Evolutionary conservation across 148 eudicot species (phyloP).

Genomic region (Cornus suecica): DNA sequence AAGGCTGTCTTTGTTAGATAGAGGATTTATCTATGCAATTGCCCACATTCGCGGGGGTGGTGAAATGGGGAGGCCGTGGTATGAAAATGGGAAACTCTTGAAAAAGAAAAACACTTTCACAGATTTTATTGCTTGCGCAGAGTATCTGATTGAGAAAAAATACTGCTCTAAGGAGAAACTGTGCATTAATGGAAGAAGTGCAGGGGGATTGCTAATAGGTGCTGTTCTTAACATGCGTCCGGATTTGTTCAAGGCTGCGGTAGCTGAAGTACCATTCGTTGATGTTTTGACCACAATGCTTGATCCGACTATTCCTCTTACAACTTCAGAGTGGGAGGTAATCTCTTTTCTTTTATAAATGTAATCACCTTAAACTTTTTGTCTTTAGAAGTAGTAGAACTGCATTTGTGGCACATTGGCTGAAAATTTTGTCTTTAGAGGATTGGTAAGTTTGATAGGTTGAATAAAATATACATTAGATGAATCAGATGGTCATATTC

Average conservation of each 20-base stretch:
- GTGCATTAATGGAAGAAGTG: conserved; percentile 88
- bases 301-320: conserved; percentile 88
- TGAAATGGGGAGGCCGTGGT: conserved; percentile 97
- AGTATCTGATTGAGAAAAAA: conserved; percentile 70
- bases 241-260: conserved; percentile 87
- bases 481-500: background rate
- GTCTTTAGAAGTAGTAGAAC: background rate
- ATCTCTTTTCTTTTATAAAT: conserved; percentile 13
- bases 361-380: background rate
- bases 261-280: conserved; percentile 91
- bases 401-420: background rate
- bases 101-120: conserved; percentile 83
- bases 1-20: conserved; percentile 77
- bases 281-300: conserved; percentile 96
- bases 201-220: conserved; percentile 96
- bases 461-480: background rate
- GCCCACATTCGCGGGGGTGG: conserved; percentile 96
- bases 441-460: background rate
- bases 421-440: background rate
- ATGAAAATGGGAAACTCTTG: conserved; percentile 74
- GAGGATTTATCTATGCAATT: conserved; percentile 72
- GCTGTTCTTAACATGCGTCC: conserved; percentile 94
- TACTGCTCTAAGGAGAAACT: conserved; percentile 86
- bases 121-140: conserved; percentile 83
- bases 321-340: conserved; percentile 97